Evolutionary conservation across 768 basidiomycete genomes (phyloP).

Genomic region (Pleurotus tuber-regium): DNA sequence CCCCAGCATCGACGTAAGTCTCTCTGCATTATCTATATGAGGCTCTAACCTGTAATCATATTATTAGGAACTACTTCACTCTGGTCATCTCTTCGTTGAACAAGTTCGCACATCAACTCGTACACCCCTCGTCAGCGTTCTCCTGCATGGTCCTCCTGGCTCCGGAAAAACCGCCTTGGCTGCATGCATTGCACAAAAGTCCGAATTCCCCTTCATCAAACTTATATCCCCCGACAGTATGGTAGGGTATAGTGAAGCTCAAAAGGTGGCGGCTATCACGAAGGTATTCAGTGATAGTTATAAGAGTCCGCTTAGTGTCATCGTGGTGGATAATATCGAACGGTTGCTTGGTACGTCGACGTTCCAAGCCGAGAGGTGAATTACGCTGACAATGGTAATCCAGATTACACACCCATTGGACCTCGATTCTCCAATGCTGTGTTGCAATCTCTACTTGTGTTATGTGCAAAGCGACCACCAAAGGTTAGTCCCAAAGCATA

Average conservation of each 20-base stretch:
- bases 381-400: background rate
- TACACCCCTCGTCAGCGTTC: slow-evolving; percentile 88
- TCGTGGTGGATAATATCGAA: slow-evolving; percentile 95
- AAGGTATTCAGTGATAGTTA: slow-evolving; percentile 95
- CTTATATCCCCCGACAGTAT: slow-evolving; percentile 93
- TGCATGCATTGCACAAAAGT: slow-evolving; percentile 89
- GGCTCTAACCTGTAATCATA: too few relatives aligned
- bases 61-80: slow-evolving; percentile 82
- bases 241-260: slow-evolving; percentile 92
- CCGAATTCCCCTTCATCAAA: slow-evolving; percentile 98
- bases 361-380: too few relatives aligned
- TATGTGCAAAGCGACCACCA: slow-evolving; percentile 87
- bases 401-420: slow-evolving; percentile 97
- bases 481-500: slow-evolving; percentile 75
- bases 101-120: slow-evolving; percentile 89
- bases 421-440: slow-evolving; percentile 96
- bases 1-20: slow-evolving; percentile 67
- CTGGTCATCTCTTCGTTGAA: slow-evolving; percentile 87
- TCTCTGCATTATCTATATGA: slow-evolving; percentile 1
- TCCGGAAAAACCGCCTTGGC: slow-evolving; percentile 95
- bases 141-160: slow-evolving; percentile 87
- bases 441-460: slow-evolving; percentile 84
- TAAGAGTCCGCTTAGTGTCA: slow-evolving; percentile 94
- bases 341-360: slow-evolving; percentile 81
- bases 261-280: slow-evolving; percentile 88